Evolutionary conservation across 257 asterid genomes (phyloP).

Genomic region (Catharanthus roseus): DNA sequence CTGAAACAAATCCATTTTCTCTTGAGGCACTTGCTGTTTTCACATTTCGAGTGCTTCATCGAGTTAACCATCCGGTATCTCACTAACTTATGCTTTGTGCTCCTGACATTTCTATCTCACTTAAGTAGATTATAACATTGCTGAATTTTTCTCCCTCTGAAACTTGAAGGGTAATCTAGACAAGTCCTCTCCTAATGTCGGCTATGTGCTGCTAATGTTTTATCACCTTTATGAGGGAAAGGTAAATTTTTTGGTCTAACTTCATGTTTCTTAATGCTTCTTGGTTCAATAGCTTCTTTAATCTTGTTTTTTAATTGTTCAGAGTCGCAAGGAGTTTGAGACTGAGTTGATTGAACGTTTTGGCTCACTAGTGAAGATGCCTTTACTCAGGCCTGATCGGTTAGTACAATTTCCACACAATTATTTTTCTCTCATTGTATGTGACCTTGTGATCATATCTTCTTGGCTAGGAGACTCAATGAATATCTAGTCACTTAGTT

Average conservation of each 20-base stretch:
- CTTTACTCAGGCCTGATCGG: conserved; percentile 76
- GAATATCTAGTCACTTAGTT: neutral
- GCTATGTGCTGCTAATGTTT: conserved; percentile 84
- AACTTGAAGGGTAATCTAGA: conserved; percentile 85
- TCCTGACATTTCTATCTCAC: conserved; percentile 4
- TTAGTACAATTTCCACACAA: conserved; percentile 19
- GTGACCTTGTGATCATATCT: neutral
- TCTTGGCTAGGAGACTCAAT: neutral
- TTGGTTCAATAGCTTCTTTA: neutral
- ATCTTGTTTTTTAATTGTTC: conserved; percentile 27
- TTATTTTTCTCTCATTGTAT: neutral
- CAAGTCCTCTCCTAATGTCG: conserved; percentile 79
- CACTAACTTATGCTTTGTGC: conserved; percentile 14
- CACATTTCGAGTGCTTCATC: conserved; percentile 71
- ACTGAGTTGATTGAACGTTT: conserved; percentile 79
- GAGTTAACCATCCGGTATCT: conserved; percentile 88
- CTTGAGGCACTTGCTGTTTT: conserved; percentile 92
- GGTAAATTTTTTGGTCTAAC: conserved; percentile 38
- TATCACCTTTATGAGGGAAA: conserved; percentile 91
- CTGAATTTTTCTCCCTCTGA: conserved; percentile 22
- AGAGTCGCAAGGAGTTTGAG: conserved; percentile 83
- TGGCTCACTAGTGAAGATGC: conserved; percentile 90
- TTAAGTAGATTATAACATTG: conserved; percentile 10
- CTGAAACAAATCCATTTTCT: conserved; percentile 81
- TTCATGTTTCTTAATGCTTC: neutral